A percentile compares a stretch with the other conserved stretches of the same genome.
Evolutionary conservation across 495 filamentous ascomycete genomes (phyloP).

Genomic region (Podospora conica): DNA sequence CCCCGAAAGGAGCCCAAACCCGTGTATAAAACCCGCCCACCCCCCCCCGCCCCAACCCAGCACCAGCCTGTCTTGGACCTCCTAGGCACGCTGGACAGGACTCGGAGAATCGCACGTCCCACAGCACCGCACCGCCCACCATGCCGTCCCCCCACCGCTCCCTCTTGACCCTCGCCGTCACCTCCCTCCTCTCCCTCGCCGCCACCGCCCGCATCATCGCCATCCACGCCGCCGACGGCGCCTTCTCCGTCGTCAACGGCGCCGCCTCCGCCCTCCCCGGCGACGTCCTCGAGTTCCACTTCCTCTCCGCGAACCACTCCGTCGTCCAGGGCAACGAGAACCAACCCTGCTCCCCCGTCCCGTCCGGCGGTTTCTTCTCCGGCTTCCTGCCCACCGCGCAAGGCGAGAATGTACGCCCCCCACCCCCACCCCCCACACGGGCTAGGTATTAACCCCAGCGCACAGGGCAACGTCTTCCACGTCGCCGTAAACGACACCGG

Average conservation of each 20-base stretch:
- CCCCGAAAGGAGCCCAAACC: not conserved
- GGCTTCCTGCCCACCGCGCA: constrained; percentile 29
- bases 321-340: constrained; percentile 34
- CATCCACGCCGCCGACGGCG: constrained; percentile 10
- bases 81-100: not conserved
- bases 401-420: constrained; percentile 15
- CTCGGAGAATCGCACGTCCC: not conserved
- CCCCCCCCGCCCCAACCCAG: not conserved
- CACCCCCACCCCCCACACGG: not conserved
- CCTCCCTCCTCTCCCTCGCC: not conserved
- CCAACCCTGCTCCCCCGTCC: constrained; percentile 36
- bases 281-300: constrained; percentile 45
- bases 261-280: constrained; percentile 29
- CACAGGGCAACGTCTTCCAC: constrained; percentile 29
- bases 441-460: not conserved
- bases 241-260: constrained; percentile 8
- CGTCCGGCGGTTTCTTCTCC: constrained; percentile 34
- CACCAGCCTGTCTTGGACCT: not conserved
- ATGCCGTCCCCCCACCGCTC: not conserved
- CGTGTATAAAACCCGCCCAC: not conserved
- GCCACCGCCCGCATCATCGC: constrained; percentile 7
- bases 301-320: constrained; percentile 39
- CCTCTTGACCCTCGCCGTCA: constrained; percentile 37
- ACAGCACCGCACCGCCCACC: not conserved
- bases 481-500: constrained; percentile 44